These are phyloP conservation scores for Penicillium sp. DNA, from an alignment of 2,329 filamentous ascomycete genomes.

Conservation along the genomic window DNA sequence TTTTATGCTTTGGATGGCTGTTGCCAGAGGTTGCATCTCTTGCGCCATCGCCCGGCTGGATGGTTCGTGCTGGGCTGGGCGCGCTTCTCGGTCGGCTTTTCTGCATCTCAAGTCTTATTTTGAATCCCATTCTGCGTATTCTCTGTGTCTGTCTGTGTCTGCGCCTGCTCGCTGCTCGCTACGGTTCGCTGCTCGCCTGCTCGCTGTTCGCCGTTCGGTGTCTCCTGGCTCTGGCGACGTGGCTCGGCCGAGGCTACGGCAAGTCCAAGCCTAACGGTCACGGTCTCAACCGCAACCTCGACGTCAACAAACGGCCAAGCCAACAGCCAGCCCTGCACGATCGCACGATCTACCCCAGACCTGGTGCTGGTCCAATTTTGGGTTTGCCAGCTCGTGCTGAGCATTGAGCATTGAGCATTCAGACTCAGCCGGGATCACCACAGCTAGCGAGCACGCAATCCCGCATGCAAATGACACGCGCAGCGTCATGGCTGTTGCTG, in stretches of 20 bases:
- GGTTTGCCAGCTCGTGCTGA: conserved; percentile 1
- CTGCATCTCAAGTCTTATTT: conserved; percentile 7
- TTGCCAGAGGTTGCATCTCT: conserved; percentile 36
- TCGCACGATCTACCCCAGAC: conserved; percentile 1
- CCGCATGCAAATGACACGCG: conserved; percentile 37
- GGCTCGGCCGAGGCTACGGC: too few relatives aligned
- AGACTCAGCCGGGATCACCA: neutral
- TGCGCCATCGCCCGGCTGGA: conserved; percentile 36
- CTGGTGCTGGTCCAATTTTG: neutral
- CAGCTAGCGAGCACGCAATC: conserved; percentile 42
- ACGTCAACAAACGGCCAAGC: too few relatives aligned
- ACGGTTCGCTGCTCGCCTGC: too few relatives aligned
- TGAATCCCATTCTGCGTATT: conserved; percentile 12
- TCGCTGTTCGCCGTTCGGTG: too few relatives aligned
- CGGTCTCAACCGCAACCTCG: neutral
- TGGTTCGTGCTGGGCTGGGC: conserved; percentile 30
- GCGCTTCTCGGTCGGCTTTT: conserved; percentile 2
- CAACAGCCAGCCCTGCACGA: neutral
- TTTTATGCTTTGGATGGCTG: conserved; percentile 1
- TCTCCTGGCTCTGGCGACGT: neutral
- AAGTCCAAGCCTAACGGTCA: neutral
- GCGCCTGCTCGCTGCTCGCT: too few relatives aligned
- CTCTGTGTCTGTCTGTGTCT: too few relatives aligned
- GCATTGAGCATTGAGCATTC: too few relatives aligned
- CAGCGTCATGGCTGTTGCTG: conserved; percentile 26